Conservation (phyloP, 2,329 filamentous ascomycete genomes). For the Knufia petricola region DNA sequence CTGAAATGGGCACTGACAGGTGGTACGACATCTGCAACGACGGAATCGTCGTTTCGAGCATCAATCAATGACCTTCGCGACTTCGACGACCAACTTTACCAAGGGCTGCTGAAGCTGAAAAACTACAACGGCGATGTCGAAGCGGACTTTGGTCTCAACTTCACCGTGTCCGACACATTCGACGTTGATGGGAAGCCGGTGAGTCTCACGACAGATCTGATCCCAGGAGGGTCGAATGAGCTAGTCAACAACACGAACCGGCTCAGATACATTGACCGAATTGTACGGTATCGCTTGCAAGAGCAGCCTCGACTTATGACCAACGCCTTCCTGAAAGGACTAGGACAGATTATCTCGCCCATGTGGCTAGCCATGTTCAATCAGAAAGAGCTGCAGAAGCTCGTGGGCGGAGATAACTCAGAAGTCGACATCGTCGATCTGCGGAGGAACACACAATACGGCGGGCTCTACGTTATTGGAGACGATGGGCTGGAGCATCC, state of each 20-base stretch:
- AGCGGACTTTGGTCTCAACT: conserved; percentile 67
- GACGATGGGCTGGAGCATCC: conserved; percentile 79
- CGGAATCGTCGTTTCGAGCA: conserved; percentile 68
- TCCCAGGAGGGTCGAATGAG: conserved; percentile 64
- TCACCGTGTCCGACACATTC: conserved; percentile 70
- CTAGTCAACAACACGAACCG: conserved; percentile 86
- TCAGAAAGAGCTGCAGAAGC: conserved; percentile 82
- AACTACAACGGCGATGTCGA: conserved; percentile 52
- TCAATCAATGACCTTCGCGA: conserved; percentile 90
- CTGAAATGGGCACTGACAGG: conserved; percentile 84
- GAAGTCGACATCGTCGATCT: conserved; percentile 83
- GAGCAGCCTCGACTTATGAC: conserved; percentile 74
- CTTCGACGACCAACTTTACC: conserved; percentile 81
- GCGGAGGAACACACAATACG: conserved; percentile 72
- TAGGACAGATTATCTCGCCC: conserved; percentile 80
- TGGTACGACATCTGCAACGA: conserved; percentile 51
- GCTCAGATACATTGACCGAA: conserved; percentile 85
- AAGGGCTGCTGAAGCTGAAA: conserved; percentile 55
- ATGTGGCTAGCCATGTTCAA: conserved; percentile 98
- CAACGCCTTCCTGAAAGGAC: conserved; percentile 73
- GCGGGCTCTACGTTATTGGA: conserved; percentile 80
- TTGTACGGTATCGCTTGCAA: conserved; percentile 77
- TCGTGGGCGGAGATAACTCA: conserved; percentile 78
- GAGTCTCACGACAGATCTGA: conserved; percentile 64
- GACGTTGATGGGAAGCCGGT: conserved; percentile 31